These are phyloP conservation scores for Cornus kousa DNA, from an alignment of 148 eudicot genomes.

Conservation along the genomic window DNA sequence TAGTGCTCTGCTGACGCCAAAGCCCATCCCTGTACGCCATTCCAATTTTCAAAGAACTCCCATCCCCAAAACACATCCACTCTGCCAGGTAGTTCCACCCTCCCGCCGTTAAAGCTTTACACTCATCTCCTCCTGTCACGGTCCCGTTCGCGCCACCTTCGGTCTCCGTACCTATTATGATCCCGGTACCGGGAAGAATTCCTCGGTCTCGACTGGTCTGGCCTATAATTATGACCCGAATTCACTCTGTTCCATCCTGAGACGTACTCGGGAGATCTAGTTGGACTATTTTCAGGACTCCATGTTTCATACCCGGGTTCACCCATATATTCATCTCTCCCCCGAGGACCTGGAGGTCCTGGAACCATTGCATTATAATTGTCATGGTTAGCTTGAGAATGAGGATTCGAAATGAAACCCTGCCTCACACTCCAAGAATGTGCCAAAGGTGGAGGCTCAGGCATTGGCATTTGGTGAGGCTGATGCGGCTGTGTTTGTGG, in stretches of 20 bases:
- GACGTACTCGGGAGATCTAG: constrained; percentile 32
- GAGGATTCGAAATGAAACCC: constrained; percentile 26
- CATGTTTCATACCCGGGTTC: constrained; percentile 44
- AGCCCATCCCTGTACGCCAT: not conserved
- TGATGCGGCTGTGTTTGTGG: constrained; percentile 14
- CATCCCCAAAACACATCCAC: too few relatives aligned
- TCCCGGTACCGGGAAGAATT: constrained; percentile 39
- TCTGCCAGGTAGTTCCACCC: too few relatives aligned
- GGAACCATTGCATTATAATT: constrained; percentile 28
- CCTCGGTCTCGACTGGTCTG: constrained; percentile 43
- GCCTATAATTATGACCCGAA: constrained; percentile 32
- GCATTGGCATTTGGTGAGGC: constrained; percentile 10
- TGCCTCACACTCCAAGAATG: constrained; percentile 29
- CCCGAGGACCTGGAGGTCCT: constrained; percentile 31
- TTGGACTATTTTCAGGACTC: constrained; percentile 62
- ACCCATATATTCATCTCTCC: constrained; percentile 19
- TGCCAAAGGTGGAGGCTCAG: constrained; percentile 26
- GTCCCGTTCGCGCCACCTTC: constrained; percentile 34
- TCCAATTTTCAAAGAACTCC: too few relatives aligned
- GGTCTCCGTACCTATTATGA: constrained; percentile 32
- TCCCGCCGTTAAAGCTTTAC: not conserved
- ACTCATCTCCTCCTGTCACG: constrained; percentile 44
- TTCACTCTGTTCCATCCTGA: constrained; percentile 31
- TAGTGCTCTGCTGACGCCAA: not conserved
- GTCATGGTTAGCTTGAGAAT: constrained; percentile 26